Percentiles rank a stretch among this genome's conserved stretches.
Conservation (phyloP, 1,284 basidiomycete species). For the Anthracocystis panici-leucophaei region DNA sequence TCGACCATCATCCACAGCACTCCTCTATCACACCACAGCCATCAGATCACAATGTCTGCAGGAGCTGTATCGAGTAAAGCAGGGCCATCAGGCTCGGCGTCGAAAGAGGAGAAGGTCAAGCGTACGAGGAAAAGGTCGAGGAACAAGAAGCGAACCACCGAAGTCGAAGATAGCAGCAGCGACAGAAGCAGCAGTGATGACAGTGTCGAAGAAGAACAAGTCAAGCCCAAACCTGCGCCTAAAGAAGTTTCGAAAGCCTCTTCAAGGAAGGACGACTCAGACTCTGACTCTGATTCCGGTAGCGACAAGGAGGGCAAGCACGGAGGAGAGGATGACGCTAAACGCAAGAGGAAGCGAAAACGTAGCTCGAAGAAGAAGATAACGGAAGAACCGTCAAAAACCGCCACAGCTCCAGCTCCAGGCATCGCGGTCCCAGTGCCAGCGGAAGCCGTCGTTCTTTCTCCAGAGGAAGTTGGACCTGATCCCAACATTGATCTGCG, state of each 20-base stretch:
- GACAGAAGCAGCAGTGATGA: slow-evolving; percentile 28
- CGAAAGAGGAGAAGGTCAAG: slow-evolving; percentile 34
- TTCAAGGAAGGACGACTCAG: slow-evolving; percentile 3
- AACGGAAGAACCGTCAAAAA: background rate
- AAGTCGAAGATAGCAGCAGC: slow-evolving; percentile 41
- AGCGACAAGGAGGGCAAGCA: slow-evolving; percentile 19
- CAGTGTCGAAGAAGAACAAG: slow-evolving; percentile 25
- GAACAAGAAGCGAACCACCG: slow-evolving; percentile 44
- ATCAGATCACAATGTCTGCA: slow-evolving; percentile 4
- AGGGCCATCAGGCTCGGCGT: slow-evolving; percentile 22
- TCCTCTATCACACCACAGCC: background rate
- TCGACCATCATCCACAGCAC: background rate
- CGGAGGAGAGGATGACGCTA: slow-evolving; percentile 23
- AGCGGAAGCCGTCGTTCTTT: slow-evolving; percentile 7
- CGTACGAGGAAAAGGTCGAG: slow-evolving; percentile 32
- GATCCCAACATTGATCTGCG: slow-evolving; percentile 42
- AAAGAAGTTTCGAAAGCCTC: background rate
- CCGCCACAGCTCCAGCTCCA: slow-evolving; percentile 5
- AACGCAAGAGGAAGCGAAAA: slow-evolving; percentile 52
- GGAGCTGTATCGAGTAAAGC: slow-evolving; percentile 5
- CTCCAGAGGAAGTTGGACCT: slow-evolving; percentile 30
- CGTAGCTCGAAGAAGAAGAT: slow-evolving; percentile 31
- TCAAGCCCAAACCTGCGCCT: slow-evolving; percentile 10
- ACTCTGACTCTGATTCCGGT: slow-evolving; percentile 12
- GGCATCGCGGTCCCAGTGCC: background rate